phyloP scores from a whole-genome alignment of 352 stramenopile species.

The Phytophthora hibernalis region DNA sequence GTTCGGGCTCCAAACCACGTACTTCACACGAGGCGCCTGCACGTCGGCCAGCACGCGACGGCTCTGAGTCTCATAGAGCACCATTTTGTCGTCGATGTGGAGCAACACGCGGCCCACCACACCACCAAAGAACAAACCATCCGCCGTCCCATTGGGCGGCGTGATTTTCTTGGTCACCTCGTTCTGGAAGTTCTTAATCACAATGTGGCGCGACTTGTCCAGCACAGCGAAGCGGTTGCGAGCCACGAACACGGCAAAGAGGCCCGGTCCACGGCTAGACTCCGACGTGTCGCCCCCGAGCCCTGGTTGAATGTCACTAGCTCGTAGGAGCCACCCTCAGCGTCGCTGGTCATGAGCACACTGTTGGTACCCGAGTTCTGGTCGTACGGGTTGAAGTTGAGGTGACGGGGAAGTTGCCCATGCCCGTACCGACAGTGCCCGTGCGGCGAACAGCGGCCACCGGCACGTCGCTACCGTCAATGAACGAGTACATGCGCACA shows the following conservation, averaged over 20 bases:
- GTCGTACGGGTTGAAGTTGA: conserved; percentile 98
- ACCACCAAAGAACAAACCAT: conserved; percentile 97
- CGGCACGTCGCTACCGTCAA: conserved; percentile 78
- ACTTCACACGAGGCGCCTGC: conserved; percentile 97
- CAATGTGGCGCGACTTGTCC: conserved; percentile 96
- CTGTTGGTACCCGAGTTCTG: conserved; percentile 84
- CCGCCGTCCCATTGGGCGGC: conserved; percentile 95
- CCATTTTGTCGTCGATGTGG: conserved; percentile 96
- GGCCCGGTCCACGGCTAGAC: conserved; percentile 93
- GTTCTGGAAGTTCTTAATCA: conserved; percentile 99
- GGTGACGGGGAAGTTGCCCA: conserved; percentile 94
- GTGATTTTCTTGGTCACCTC: conserved; percentile 98
- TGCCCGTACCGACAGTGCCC: conserved; percentile 74
- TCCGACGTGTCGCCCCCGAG: conserved; percentile 88
- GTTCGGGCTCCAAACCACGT: conserved; percentile 97
- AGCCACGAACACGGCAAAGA: conserved; percentile 97
- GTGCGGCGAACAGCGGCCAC: conserved; percentile 77
- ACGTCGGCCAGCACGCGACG: conserved; percentile 96
- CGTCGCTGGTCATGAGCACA: conserved; percentile 95
- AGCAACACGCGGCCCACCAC: conserved; percentile 98
- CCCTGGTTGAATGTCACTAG: conserved; percentile 94
- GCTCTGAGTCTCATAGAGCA: conserved; percentile 98
- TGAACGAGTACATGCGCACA: conserved; percentile 97
- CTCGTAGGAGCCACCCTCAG: conserved; percentile 98
- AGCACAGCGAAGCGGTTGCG: conserved; percentile 98